Conservation (phyloP, 805 yeast species). For the Pichia manshurica region DNA sequence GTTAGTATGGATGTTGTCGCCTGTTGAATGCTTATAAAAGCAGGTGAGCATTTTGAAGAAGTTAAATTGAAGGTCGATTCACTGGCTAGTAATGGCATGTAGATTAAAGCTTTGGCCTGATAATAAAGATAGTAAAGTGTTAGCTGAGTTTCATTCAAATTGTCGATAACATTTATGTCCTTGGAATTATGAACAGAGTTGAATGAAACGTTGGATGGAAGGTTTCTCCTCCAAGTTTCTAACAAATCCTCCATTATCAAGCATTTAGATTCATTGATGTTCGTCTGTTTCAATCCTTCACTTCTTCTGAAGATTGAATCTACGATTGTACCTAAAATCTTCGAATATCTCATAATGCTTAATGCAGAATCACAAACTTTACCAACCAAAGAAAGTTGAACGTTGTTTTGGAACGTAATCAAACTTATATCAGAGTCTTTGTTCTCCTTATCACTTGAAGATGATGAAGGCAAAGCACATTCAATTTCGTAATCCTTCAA, state of each 20-base stretch:
- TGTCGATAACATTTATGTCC: conserved; percentile 31
- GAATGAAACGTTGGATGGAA: conserved; percentile 57
- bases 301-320: conserved; percentile 66
- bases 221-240: conserved; percentile 72
- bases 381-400: conserved; percentile 59
- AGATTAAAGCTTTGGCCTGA: conserved; percentile 57
- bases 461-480: conserved; percentile 74
- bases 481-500: conserved; percentile 78
- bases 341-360: conserved; percentile 61
- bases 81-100: conserved; percentile 54
- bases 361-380: conserved; percentile 61
- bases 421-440: conserved; percentile 47
- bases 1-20: conserved; percentile 57
- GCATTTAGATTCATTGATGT: conserved; percentile 28
- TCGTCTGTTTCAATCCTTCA: conserved; percentile 25
- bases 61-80: conserved; percentile 23
- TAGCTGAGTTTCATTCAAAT: conserved; percentile 40
- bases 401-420: conserved; percentile 49
- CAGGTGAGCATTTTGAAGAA: conserved; percentile 38
- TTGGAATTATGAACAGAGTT: conserved; percentile 56
- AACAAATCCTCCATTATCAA: conserved; percentile 53
- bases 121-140: conserved; percentile 54
- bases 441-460: conserved; percentile 29
- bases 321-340: conserved; percentile 66
- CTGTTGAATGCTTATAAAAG: conserved; percentile 64